Evolutionary conservation across 2,329 filamentous ascomycete genomes (phyloP).

Genomic region (Fusarium sp.): DNA sequence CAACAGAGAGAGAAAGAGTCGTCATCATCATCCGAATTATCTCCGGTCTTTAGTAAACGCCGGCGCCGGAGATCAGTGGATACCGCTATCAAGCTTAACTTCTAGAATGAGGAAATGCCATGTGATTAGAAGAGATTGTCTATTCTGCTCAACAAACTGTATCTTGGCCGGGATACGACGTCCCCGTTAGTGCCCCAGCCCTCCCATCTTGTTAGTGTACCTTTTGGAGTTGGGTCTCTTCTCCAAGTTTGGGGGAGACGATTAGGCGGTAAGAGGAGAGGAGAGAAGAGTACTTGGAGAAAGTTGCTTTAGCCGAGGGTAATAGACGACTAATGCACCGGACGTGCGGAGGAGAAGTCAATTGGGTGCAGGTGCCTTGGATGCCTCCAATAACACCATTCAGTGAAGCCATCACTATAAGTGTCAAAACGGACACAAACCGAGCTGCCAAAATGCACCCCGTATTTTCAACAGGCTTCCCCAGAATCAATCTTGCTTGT

Average conservation of each 20-base stretch:
- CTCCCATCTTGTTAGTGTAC: constrained; percentile 19
- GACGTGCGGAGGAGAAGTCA: constrained; percentile 30
- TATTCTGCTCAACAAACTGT: constrained; percentile 10
- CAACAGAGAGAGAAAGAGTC: background rate
- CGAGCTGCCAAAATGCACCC: constrained; percentile 12
- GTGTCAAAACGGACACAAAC: background rate
- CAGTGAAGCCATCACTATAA: constrained; percentile 2
- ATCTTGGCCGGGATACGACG: constrained; percentile 22
- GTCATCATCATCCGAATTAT: background rate
- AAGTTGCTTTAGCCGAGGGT: constrained; percentile 35
- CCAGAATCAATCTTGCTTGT: constrained; percentile 31
- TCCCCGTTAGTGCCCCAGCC: constrained; percentile 20
- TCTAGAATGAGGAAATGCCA: constrained; percentile 17
- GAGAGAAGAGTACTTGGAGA: constrained; percentile 31
- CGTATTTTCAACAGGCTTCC: constrained; percentile 32
- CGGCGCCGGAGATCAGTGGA: constrained; percentile 30
- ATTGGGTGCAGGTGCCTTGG: too few relatives aligned
- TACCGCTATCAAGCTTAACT: constrained; percentile 34
- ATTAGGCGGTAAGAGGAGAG: constrained; percentile 18
- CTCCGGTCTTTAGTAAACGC: background rate
- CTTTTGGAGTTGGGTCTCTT: constrained; percentile 8
- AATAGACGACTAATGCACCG: constrained; percentile 7
- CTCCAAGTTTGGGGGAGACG: constrained; percentile 22
- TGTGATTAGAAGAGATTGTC: constrained; percentile 28
- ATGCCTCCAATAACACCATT: constrained; percentile 3